Percentiles rank a stretch among this genome's conserved stretches.
These are phyloP conservation scores for Trichoderma polysporum DNA, from an alignment of 2,329 filamentous ascomycete species.

Conservation along the genomic window DNA sequence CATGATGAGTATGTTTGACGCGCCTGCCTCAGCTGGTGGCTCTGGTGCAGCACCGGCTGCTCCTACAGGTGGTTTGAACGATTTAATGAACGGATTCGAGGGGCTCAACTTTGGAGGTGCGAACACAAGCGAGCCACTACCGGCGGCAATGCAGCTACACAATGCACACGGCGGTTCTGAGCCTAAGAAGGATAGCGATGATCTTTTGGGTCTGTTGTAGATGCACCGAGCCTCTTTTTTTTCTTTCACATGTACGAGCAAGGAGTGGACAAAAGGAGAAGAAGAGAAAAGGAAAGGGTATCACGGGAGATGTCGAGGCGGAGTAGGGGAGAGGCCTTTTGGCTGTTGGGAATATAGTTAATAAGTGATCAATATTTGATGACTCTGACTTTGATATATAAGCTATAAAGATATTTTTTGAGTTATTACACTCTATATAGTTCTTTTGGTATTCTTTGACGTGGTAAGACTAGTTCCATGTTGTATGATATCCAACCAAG, in stretches of 20 bases:
- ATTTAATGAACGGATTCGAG: slow-evolving; percentile 87
- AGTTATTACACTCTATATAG: background rate
- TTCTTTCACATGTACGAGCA: background rate
- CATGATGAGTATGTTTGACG: slow-evolving; percentile 70
- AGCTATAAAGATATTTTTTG: slow-evolving; percentile 3
- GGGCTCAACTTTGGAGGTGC: slow-evolving; percentile 66
- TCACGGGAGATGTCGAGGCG: background rate
- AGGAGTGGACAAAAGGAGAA: background rate
- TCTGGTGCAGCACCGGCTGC: slow-evolving; percentile 37
- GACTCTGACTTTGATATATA: slow-evolving; percentile 8
- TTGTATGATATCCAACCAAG: background rate
- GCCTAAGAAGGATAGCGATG: slow-evolving; percentile 59
- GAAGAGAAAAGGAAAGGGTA: background rate
- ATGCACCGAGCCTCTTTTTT: background rate
- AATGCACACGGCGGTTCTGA: slow-evolving; percentile 37
- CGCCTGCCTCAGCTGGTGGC: slow-evolving; percentile 54
- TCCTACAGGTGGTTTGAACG: slow-evolving; percentile 66
- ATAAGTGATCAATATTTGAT: slow-evolving; percentile 16
- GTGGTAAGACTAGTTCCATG: background rate
- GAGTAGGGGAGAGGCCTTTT: background rate
- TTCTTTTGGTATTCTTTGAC: background rate
- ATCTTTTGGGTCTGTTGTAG: slow-evolving; percentile 52
- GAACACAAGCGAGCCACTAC: slow-evolving; percentile 56
- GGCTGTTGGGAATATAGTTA: slow-evolving; percentile 16
- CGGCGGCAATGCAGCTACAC: slow-evolving; percentile 59